These are phyloP conservation scores for Hymenoscyphus repandus DNA, from an alignment of 2,329 filamentous ascomycete species.

Conservation along the genomic window DNA sequence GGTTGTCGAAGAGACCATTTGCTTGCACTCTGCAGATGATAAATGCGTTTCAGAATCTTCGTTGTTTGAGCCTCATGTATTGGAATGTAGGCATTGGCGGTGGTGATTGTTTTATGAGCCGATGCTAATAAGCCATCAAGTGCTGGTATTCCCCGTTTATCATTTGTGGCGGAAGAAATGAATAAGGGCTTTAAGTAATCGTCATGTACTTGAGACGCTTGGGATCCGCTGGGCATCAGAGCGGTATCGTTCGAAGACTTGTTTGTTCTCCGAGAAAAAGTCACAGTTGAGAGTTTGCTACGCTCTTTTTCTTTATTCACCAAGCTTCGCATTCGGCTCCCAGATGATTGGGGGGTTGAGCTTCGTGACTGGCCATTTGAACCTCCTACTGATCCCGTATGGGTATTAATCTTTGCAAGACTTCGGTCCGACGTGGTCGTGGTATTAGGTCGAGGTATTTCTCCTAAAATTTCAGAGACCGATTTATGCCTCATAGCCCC, in stretches of 20 bases:
- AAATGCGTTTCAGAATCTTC: constrained; percentile 78
- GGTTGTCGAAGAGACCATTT: constrained; percentile 91
- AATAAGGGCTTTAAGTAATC: constrained; percentile 62
- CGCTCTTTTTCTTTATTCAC: constrained; percentile 51
- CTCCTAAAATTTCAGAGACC: constrained; percentile 66
- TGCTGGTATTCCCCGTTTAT: constrained; percentile 58
- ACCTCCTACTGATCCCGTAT: constrained; percentile 19
- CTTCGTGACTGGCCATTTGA: constrained; percentile 30
- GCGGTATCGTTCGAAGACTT: constrained; percentile 30
- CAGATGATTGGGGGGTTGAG: constrained; percentile 41
- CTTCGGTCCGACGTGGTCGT: constrained; percentile 14
- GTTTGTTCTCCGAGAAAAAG: constrained; percentile 66
- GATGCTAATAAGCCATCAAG: constrained; percentile 70
- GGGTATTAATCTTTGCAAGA: constrained; percentile 10
- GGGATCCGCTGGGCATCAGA: constrained; percentile 11
- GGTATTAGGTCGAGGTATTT: constrained; percentile 41
- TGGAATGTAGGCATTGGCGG: constrained; percentile 75
- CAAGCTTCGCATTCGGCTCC: constrained; percentile 26
- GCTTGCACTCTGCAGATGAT: constrained; percentile 83
- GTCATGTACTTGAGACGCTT: constrained; percentile 34
- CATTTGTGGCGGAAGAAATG: constrained; percentile 48
- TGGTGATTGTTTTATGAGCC: constrained; percentile 85
- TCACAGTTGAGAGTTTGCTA: constrained; percentile 66
- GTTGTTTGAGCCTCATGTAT: constrained; percentile 84
- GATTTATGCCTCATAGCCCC: constrained; percentile 68